Evolutionary conservation across 2,329 filamentous ascomycete species (phyloP), one percentile per base, ranked within the genome.

Genomic region (Amauroascus verrucosus): DNA sequence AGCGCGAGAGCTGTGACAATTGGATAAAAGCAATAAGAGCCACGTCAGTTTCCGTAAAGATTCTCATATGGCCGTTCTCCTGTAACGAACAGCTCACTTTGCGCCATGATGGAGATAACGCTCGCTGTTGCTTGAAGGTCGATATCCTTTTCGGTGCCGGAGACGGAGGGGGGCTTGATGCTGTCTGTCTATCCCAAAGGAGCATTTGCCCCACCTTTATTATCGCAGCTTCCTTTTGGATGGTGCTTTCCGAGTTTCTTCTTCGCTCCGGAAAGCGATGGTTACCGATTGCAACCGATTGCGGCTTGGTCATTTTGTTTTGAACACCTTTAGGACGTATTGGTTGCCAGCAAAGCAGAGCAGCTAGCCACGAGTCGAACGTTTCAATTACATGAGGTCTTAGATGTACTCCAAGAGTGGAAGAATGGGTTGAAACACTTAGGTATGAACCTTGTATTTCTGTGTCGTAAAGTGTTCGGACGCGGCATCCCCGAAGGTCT

Each of bases 141-240:
- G 75, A 77, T 11, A 78, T 74, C 24, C 77, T 70, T 16, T 69
- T 67, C 18, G 60, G 53, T 8, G 54, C 62, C 54, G 52, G 65
- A 32, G 65, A 63, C 8, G 66, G 66, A 22, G 64, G 64, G 45
- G 65, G 64, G 6, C 68, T 67, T 13, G 67, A 67, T n/a, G 67
- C 66, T 32, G 66, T 70, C 2, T 83, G 84, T 65, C 86, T 93
- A 69, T 97, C 89, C 91, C 90, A 96, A 45, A 95, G 77, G 64
- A 89, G 83, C 65, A 95, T 81, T 65, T 89, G 90, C 53, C 89
- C 93, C 46, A 96, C 88, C 66, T 97, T 98, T 73, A 97, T 97
- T 59, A 97, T 93, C 53, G 85, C 82, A 2, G 82, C 80, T 57
- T 88, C 84, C 64, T 84, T 93, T 26, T 77, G 72, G 26, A 76